Base-by-base conservation (phyloP, 345 rosid species). In the Murraya koenigii region DNA sequence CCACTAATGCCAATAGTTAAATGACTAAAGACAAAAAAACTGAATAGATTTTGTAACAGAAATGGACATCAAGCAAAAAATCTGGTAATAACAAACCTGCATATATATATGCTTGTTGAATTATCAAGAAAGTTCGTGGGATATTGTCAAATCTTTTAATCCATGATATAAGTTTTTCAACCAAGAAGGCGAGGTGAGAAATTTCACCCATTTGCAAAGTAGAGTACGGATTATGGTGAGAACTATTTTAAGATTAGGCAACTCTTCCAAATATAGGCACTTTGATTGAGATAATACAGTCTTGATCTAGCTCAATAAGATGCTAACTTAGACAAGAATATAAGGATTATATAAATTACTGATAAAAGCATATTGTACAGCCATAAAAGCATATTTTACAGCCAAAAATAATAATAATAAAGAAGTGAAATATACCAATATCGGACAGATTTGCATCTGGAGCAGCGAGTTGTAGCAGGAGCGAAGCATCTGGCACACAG, bases 381-480 rank as follows among this genome's bases (percentile, higher is more conserved):
- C 68, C 6, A 41, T 44, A 62, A 73, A 4, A 64, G 41, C 41
- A 64, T 33, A n/a, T 10, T 52, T 66, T 36, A 22, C 59, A 79
- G 63, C 68, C 7, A 35, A 68, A 71, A 61, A 10, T 41, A 52
- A 36, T 63, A 61, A 10, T 41, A 52, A 36, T 63, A 71, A 65
- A 11, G 47, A 63, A 67, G 73, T 72, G 72, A 63, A 79, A 66
- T 76, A 47, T 85, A 93, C 98, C 98, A 94, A 81, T 94, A 94
- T 89, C 94, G 87, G 71, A 88, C 88, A 77, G 91, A 82, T 82
- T 92, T 94, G 92, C 98, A 94, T 86, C 90, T 85, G 58, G 98
- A 87, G 89, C 98, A 94, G 78, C 97, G 95, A 22, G 97, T 94
- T 75, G 88, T 92, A 58, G 97, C 86, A 66, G 94, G 90, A 80